These are phyloP conservation scores for Trichomonas tenax DNA, from an alignment of 208 protist species.

Conservation along the genomic window DNA sequence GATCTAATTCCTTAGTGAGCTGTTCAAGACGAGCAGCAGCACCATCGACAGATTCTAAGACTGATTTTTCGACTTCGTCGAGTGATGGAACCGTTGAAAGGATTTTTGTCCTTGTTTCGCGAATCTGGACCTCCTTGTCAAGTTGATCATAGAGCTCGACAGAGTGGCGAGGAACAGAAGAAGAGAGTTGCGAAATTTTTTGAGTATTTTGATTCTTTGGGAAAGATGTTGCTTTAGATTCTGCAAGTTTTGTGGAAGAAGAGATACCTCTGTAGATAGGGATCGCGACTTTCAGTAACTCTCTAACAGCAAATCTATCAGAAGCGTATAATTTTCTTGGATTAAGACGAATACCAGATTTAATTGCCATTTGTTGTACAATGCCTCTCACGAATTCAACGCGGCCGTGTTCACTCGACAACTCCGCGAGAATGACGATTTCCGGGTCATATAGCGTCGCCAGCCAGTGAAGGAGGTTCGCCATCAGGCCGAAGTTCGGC, in stretches of 20 bases:
- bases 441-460: neutral
- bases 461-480: neutral
- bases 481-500: neutral
- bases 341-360: neutral
- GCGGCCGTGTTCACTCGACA: neutral
- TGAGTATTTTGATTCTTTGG: neutral
- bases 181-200: neutral
- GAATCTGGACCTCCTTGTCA: neutral
- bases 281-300: neutral
- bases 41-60: neutral
- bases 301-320: neutral
- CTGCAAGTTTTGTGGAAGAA: neutral
- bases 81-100: neutral
- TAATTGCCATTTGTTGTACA: constrained; percentile 6
- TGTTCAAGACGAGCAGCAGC: neutral
- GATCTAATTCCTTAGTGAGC: neutral
- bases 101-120: neutral
- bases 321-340: constrained; percentile 1
- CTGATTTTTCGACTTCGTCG: neutral
- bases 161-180: neutral
- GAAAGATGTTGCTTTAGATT: neutral
- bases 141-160: neutral
- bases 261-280: neutral
- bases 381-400: constrained; percentile 1
- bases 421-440: neutral